These are phyloP conservation scores for Eucalyptus regnans DNA, from an alignment of 345 rosid species.

Conservation along the genomic window DNA sequence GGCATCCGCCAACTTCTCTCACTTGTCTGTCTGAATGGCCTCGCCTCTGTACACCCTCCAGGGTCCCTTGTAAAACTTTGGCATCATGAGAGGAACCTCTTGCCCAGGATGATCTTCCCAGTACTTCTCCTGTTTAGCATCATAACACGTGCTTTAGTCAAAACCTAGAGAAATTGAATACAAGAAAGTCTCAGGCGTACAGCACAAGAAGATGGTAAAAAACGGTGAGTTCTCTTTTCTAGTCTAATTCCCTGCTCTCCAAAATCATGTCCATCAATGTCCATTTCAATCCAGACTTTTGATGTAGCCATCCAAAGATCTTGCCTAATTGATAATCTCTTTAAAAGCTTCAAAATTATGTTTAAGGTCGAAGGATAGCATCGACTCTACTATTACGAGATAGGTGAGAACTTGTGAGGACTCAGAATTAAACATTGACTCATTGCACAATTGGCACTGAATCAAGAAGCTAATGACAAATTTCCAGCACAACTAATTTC, in stretches of 20 bases:
- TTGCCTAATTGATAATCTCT: not conserved
- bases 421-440: not conserved
- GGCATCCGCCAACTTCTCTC: not conserved
- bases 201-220: not conserved
- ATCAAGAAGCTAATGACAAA: not conserved
- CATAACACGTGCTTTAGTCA: not conserved
- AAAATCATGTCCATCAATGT: not conserved
- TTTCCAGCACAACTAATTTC: not conserved
- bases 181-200: not conserved
- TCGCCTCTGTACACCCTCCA: slow-evolving; percentile 78
- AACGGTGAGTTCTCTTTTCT: not conserved
- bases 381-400: not conserved
- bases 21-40: slow-evolving; percentile 24
- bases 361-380: not conserved
- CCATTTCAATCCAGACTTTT: not conserved
- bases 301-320: not conserved
- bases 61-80: slow-evolving; percentile 66
- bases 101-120: slow-evolving; percentile 95
- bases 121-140: slow-evolving; percentile 63
- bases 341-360: not conserved
- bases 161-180: not conserved
- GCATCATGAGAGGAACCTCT: slow-evolving; percentile 72
- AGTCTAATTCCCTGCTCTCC: not conserved
- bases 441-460: not conserved
- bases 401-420: not conserved